These are phyloP conservation scores for Prunus kanzakura DNA, from an alignment of 306 rosid species.

Conservation along the genomic window DNA sequence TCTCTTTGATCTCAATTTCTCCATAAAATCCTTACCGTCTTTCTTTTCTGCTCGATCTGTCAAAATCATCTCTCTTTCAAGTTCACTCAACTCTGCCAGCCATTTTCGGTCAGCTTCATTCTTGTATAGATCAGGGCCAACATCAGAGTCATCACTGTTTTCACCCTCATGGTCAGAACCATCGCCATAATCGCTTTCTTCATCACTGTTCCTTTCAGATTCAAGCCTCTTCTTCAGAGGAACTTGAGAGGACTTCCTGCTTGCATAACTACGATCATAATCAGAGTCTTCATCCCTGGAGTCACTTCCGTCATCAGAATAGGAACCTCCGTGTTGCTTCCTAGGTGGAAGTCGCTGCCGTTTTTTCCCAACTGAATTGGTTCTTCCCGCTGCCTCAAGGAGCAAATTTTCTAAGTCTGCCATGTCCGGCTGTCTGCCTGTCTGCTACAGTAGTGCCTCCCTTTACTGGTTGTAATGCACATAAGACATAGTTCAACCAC, in stretches of 20 bases:
- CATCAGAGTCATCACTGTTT: slow-evolving; percentile 52
- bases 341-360: slow-evolving; percentile 22
- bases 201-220: slow-evolving; percentile 21
- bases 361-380: slow-evolving; percentile 31
- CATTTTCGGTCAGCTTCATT: slow-evolving; percentile 47
- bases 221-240: slow-evolving; percentile 59
- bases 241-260: slow-evolving; percentile 41
- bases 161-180: slow-evolving; percentile 25
- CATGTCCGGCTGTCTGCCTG: slow-evolving; percentile 20
- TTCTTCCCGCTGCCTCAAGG: slow-evolving; percentile 73
- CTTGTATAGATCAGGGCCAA: slow-evolving; percentile 62
- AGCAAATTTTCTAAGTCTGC: slow-evolving; percentile 67
- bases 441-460: background rate
- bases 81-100: slow-evolving; percentile 62
- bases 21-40: slow-evolving; percentile 45
- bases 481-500: background rate
- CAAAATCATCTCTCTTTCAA: slow-evolving; percentile 64
- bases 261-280: slow-evolving; percentile 21
- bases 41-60: slow-evolving; percentile 52
- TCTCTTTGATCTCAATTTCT: slow-evolving; percentile 39
- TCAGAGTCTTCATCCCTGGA: slow-evolving; percentile 45
- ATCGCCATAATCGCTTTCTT: slow-evolving; percentile 11
- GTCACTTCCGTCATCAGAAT: slow-evolving; percentile 27
- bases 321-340: slow-evolving; percentile 16
- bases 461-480: background rate